Evolutionary conservation across 1,139 yeast species (phyloP), one percentile per base, ranked within the genome.

Genomic region (Geotrichum citri-aurantii): DNA sequence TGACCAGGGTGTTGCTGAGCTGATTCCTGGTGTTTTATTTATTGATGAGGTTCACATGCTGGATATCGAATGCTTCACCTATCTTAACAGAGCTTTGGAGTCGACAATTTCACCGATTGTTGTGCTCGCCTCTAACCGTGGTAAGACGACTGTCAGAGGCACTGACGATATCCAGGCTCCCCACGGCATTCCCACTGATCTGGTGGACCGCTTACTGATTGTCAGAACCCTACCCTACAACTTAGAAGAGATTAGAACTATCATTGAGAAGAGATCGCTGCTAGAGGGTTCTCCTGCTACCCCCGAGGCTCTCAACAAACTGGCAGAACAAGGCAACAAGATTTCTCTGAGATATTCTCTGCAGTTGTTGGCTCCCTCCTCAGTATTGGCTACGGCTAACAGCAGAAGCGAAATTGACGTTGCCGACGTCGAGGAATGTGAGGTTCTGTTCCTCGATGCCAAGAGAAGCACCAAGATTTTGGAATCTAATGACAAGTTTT

Each of bases 31-130:
- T 68, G 99, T 93, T 37, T 79, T 93, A 69, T 93, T 93, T 75
- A 93, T 93, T 68, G 99, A 93, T 74, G 99, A 93, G 75, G 99
- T 92, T 31, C 93, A 93, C 76, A 93, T 93, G 99, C 81, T 93
- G 68, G 99, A 93, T 71, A 85, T 93, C 64, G 99, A 93, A 76
- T 87, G 95, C 68, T 93, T 93, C 78, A 90, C 99, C 4, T 93
- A 89, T 73, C 79, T 93, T 69, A 93, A 93, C 76, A 82, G 95
- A 65, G 99, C 99, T 6, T 79, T 93, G 63, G 99, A 93, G 75
- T 85, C 95, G 47, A 74, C 86, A 23, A 90, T 93, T 71, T 96
- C 98, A 1, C 99, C 99, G 52, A 82, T 93, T 60, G 99, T 93
- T 51, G 92, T 93, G 3, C 80, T 93, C 68, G 99, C 99, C 44